A percentile compares a stretch with the other conserved stretches of the same genome.
phyloP scores from a whole-genome alignment of 1,284 basidiomycete species.

The Mycosarcoma mackinlayi region DNA sequence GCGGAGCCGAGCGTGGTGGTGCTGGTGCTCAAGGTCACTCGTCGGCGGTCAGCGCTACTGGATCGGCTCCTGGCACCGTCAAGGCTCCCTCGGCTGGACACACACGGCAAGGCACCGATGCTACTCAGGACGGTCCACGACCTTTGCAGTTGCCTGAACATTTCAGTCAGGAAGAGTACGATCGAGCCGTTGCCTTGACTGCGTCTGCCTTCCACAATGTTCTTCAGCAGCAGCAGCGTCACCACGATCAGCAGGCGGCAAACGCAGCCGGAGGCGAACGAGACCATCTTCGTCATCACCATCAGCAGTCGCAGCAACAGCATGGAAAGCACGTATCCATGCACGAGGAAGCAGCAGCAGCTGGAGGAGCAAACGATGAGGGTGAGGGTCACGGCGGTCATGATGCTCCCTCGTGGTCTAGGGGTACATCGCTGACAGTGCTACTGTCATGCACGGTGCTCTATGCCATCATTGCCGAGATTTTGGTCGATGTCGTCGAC shows the following conservation, averaged over 20 bases:
- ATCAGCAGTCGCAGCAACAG: conserved; percentile 9
- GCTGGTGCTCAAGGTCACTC: conserved; percentile 23
- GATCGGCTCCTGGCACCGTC: conserved; percentile 23
- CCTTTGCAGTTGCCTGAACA: conserved; percentile 52
- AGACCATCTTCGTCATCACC: conserved; percentile 20
- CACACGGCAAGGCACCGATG: conserved; percentile 28
- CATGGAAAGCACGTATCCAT: conserved; percentile 47
- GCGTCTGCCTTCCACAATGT: conserved; percentile 59
- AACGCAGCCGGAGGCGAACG: conserved; percentile 18
- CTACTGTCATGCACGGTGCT: conserved; percentile 80
- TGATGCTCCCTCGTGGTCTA: conserved; percentile 81
- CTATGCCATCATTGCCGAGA: conserved; percentile 95
- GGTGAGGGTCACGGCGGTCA: conserved; percentile 80
- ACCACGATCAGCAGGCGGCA: conserved; percentile 8
- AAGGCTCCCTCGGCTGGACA: conserved; percentile 20
- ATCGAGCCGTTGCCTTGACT: conserved; percentile 57
- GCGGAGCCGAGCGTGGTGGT: conserved; percentile 3
- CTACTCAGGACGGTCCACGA: conserved; percentile 26
- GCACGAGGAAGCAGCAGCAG: conserved; percentile 40
- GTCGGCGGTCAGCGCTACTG: conserved; percentile 23
- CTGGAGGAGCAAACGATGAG: conserved; percentile 54
- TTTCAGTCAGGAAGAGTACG: conserved; percentile 59
- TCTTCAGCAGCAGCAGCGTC: conserved; percentile 45
- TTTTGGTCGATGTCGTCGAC: conserved; percentile 94
- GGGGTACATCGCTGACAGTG: conserved; percentile 57